These are phyloP conservation scores for Termitomyces sp. DNA, from an alignment of 768 basidiomycete genomes.

Conservation along the genomic window DNA sequence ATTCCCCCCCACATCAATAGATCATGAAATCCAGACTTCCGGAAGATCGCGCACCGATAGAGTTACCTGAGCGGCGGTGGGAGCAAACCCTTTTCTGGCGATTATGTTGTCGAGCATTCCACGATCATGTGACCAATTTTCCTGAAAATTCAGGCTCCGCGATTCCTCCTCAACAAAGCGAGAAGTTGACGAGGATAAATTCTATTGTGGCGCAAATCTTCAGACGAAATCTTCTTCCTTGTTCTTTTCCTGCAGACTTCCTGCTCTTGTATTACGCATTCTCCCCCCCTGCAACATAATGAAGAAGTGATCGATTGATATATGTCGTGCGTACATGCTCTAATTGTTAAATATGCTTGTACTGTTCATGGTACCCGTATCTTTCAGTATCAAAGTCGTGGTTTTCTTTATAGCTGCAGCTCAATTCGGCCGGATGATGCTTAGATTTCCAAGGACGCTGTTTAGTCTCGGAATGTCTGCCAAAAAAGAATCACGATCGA, in stretches of 20 bases:
- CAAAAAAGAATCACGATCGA: neutral
- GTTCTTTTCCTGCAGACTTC: neutral
- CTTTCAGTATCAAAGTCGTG: neutral
- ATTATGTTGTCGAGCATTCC: no score
- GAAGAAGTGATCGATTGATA: neutral
- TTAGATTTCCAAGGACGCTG: neutral
- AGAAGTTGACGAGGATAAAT: neutral
- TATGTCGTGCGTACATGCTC: neutral
- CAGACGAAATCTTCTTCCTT: no score
- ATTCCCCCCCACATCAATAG: neutral
- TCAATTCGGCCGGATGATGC: neutral
- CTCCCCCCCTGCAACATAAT: neutral
- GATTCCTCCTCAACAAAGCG: neutral
- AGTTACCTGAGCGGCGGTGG: no score
- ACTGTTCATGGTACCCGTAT: neutral
- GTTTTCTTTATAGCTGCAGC: neutral
- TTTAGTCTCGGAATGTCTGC: neutral
- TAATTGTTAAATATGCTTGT: neutral
- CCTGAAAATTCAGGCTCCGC: neutral
- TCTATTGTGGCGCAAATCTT: neutral
- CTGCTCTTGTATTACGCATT: neutral
- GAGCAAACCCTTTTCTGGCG: no score
- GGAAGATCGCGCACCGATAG: neutral
- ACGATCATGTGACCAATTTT: slow-evolving; percentile 5
- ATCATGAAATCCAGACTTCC: neutral